These are phyloP conservation scores for Trichophyton schoenleinii DNA, from an alignment of 2,329 filamentous ascomycete genomes.

Conservation along the genomic window DNA sequence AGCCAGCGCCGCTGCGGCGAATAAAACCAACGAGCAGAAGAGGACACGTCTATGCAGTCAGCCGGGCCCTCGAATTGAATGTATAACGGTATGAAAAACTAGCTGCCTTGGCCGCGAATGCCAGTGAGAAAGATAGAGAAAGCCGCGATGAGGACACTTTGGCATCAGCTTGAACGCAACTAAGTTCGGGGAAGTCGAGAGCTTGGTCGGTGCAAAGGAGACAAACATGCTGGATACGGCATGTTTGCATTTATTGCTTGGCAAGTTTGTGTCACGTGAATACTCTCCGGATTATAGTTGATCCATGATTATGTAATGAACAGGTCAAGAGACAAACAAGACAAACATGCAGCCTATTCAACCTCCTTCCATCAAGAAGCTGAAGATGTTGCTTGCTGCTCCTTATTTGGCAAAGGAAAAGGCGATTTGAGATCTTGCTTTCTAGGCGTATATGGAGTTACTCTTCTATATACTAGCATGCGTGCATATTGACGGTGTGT, in stretches of 20 bases:
- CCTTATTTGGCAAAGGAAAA: no score
- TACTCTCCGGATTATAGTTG: background rate
- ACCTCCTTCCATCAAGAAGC: no score
- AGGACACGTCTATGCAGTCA: constrained; percentile 12
- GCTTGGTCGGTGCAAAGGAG: background rate
- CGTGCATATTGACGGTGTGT: no score
- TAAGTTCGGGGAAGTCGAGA: background rate
- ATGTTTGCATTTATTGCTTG: constrained; percentile 6
- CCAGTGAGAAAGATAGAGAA: background rate
- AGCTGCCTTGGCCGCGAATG: constrained; percentile 1
- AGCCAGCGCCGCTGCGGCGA: background rate
- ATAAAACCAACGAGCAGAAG: constrained; percentile 2
- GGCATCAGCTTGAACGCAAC: constrained; percentile 8
- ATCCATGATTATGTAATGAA: background rate
- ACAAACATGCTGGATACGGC: constrained; percentile 12
- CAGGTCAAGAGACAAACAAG: no score
- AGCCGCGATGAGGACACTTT: constrained; percentile 15
- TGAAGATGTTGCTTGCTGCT: no score
- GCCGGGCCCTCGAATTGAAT: background rate
- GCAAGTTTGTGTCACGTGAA: background rate
- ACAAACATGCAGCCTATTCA: no score
- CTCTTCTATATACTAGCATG: no score
- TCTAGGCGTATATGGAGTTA: no score
- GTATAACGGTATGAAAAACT: background rate
- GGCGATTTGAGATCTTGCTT: no score